These are phyloP conservation scores for Pseudocercospora macadamiae DNA, from an alignment of 2,329 filamentous ascomycete genomes.

Conservation along the genomic window DNA sequence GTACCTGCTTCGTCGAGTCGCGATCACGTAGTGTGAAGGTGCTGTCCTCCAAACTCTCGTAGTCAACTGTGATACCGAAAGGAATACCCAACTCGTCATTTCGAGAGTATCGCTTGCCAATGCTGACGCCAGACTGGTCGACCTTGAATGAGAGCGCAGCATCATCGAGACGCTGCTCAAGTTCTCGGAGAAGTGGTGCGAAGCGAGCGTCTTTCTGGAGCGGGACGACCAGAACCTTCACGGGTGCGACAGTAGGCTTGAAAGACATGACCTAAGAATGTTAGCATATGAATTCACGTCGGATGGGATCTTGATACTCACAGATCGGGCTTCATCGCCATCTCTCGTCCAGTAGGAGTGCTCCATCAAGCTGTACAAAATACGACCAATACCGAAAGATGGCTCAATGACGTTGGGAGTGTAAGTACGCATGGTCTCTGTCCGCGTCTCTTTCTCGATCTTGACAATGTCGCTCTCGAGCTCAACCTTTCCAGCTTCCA, in stretches of 20 bases:
- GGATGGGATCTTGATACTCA: conserved; percentile 54
- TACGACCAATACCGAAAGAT: conserved; percentile 94
- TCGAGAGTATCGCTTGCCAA: conserved; percentile 91
- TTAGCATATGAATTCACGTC: conserved; percentile 15
- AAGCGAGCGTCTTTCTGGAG: conserved; percentile 82
- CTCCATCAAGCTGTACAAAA: conserved; percentile 90
- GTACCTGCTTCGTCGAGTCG: conserved; percentile 88
- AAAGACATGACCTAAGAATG: conserved; percentile 67
- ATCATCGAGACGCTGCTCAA: conserved; percentile 76
- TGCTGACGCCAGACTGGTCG: conserved; percentile 87
- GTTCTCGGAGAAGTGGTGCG: conserved; percentile 70
- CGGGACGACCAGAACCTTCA: conserved; percentile 90
- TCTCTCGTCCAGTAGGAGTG: conserved; percentile 93
- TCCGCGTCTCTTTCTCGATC: conserved; percentile 80
- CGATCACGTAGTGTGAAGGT: conserved; percentile 87
- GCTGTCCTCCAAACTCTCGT: conserved; percentile 88
- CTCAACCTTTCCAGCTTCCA: conserved; percentile 72
- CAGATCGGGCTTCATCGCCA: conserved; percentile 80
- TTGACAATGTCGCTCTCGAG: conserved; percentile 77
- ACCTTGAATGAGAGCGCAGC: conserved; percentile 80
- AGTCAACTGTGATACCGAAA: conserved; percentile 91
- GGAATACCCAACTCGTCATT: conserved; percentile 97
- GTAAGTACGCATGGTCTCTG: conserved; percentile 85
- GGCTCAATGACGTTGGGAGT: conserved; percentile 88
- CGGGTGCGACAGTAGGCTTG: conserved; percentile 80